A percentile compares a stretch with the other conserved stretches of the same genome.
Conservation (phyloP, 208 protist species). For the Crithidia brevicula region DNA sequence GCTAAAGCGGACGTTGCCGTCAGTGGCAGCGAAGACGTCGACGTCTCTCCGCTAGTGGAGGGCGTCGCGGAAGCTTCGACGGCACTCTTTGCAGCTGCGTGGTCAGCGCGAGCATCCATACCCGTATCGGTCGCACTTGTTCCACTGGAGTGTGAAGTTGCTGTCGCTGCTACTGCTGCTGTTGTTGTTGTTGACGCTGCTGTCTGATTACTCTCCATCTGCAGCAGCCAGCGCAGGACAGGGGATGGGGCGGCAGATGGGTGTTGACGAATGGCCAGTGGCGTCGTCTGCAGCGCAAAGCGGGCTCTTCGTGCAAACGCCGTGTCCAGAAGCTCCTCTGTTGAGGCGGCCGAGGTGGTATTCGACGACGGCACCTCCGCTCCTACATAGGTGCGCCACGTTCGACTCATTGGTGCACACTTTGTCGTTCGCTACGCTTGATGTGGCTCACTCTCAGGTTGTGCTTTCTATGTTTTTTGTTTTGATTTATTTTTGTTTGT, state of each 20-base stretch:
- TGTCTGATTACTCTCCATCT: conserved; percentile 5
- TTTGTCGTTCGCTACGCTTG: too few species aligned
- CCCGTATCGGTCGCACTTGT: too few species aligned
- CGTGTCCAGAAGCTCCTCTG: conserved; percentile 27
- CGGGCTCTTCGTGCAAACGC: conserved; percentile 32
- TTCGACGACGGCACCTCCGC: conserved; percentile 5
- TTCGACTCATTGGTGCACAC: neutral
- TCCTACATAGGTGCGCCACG: conserved; percentile 23
- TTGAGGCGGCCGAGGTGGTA: neutral
- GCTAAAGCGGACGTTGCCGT: too few species aligned
- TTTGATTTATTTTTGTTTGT: neutral
- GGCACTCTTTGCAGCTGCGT: too few species aligned
- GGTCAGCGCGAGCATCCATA: too few species aligned
- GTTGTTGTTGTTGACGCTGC: neutral
- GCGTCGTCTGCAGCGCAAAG: conserved; percentile 2
- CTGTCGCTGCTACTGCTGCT: neutral
- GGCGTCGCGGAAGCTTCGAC: neutral
- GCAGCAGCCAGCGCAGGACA: conserved; percentile 46
- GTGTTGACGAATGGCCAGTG: conserved; percentile 17
- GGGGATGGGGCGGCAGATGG: conserved; percentile 50
- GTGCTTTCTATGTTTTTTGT: too few species aligned
- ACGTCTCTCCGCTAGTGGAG: too few species aligned
- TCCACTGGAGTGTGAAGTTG: too few species aligned
- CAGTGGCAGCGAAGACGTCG: too few species aligned
- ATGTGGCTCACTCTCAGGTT: too few species aligned